These are phyloP conservation scores for Kwoniella heveanensis DNA, from an alignment of 768 basidiomycete genomes.

Conservation along the genomic window DNA sequence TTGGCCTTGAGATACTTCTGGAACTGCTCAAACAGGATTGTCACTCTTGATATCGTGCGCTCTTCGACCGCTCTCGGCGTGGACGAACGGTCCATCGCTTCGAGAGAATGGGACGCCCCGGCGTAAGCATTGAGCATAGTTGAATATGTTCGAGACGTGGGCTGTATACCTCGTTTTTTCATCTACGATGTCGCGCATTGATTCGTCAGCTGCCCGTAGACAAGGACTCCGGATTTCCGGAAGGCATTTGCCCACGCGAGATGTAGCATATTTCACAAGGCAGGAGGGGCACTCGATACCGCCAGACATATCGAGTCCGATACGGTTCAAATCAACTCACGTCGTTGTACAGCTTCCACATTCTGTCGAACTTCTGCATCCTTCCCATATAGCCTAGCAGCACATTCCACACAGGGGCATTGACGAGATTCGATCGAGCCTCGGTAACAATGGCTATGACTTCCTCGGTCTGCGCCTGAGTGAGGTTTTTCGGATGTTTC, in stretches of 20 bases:
- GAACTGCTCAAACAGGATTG: conserved; percentile 30
- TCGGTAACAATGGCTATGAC: conserved; percentile 27
- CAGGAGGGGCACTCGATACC: too few species aligned
- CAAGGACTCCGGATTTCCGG: too few species aligned
- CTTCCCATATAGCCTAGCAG: conserved; percentile 40
- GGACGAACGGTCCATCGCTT: background rate
- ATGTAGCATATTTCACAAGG: too few species aligned
- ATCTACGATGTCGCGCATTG: conserved; percentile 32
- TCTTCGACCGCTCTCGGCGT: conserved; percentile 13
- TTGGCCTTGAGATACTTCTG: conserved; percentile 9
- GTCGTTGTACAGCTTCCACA: conserved; percentile 52
- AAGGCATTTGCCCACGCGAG: too few species aligned
- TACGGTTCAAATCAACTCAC: conserved; percentile 30
- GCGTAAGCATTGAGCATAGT: conserved; percentile 46
- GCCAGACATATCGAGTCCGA: background rate
- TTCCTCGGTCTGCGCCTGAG: conserved; percentile 18
- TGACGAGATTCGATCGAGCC: conserved; percentile 31
- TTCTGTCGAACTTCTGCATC: conserved; percentile 39
- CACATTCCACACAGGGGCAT: conserved; percentile 49
- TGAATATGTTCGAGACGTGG: conserved; percentile 47
- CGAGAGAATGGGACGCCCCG: conserved; percentile 17
- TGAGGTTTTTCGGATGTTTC: conserved; percentile 14
- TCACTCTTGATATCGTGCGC: conserved; percentile 33
- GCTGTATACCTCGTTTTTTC: conserved; percentile 53
- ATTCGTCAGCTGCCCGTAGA: background rate